Percentiles rank a stretch among this genome's conserved stretches.
Evolutionary conservation across 371 early-diverging fungal species (phyloP).

Genomic region (Caulochytrium protostelioides): DNA sequence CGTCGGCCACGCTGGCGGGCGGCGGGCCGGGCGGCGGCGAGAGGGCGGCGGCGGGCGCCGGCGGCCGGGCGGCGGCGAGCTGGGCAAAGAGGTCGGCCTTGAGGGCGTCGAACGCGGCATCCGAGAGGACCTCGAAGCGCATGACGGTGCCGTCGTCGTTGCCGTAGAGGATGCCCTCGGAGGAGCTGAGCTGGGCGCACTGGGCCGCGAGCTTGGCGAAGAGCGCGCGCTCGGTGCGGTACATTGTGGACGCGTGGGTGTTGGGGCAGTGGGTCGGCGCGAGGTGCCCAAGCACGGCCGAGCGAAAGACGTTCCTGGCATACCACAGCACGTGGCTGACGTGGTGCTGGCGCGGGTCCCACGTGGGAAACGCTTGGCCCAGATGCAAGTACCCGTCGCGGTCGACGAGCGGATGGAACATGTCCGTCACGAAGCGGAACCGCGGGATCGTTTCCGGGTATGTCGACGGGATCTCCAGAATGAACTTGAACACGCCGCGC

Average conservation of each 20-base stretch:
- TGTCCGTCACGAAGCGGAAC: constrained; percentile 66
- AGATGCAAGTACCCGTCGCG: constrained; percentile 38
- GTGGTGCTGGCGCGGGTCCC: constrained; percentile 61
- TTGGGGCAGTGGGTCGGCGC: constrained; percentile 34
- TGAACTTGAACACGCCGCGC: constrained; percentile 80
- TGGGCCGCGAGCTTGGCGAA: constrained; percentile 57
- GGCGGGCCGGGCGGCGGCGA: no score
- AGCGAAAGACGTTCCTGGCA: constrained; percentile 61
- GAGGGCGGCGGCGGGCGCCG: no score
- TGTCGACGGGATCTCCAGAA: constrained; percentile 58
- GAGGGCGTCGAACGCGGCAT: no score
- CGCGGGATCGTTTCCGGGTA: constrained; percentile 67
- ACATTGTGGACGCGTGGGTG: constrained; percentile 49
- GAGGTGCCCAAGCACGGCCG: constrained; percentile 43
- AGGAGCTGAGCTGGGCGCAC: constrained; percentile 51
- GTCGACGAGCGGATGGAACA: constrained; percentile 92
- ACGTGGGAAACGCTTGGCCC: constrained; percentile 51
- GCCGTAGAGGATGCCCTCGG: constrained; percentile 44
- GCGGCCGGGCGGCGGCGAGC: no score
- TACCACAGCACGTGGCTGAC: constrained; percentile 64
- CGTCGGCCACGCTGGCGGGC: no score
- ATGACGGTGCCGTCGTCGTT: no score
- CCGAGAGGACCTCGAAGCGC: no score
- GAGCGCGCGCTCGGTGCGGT: constrained; percentile 34
- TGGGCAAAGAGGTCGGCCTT: no score